phyloP scores from a whole-genome alignment of 108 stramenopile species.

The Cylindrotheca fusiformis region DNA sequence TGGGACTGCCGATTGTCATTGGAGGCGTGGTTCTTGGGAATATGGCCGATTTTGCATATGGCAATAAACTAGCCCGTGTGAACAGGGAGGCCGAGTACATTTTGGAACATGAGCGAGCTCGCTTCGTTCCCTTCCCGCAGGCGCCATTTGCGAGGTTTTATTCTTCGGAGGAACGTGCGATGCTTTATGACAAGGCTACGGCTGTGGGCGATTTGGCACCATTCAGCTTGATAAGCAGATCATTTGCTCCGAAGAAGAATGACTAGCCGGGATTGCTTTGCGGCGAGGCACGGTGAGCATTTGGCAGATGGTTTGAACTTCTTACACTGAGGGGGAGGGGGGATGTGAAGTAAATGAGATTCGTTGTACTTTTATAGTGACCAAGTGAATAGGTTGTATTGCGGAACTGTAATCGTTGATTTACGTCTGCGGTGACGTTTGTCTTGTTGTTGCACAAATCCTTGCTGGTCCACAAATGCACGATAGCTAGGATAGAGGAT shows the following conservation, averaged over 20 bases:
- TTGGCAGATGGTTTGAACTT: no score
- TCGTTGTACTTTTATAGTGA: no score
- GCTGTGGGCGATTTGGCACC: slow-evolving; percentile 43
- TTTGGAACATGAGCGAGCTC: slow-evolving; percentile 46
- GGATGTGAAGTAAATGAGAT: no score
- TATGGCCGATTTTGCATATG: slow-evolving; percentile 59
- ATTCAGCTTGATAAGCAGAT: slow-evolving; percentile 23
- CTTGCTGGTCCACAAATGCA: no score
- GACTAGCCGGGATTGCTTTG: not conserved
- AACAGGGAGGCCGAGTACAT: slow-evolving; percentile 57
- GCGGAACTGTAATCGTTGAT: no score
- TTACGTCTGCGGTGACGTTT: no score
- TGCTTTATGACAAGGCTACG: slow-evolving; percentile 38
- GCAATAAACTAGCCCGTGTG: slow-evolving; percentile 53
- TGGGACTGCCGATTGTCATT: slow-evolving; percentile 40
- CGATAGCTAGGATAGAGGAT: no score
- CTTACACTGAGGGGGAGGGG: no score
- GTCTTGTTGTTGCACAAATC: no score
- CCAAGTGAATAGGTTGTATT: no score
- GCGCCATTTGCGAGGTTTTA: slow-evolving; percentile 54
- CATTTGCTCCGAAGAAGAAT: slow-evolving; percentile 11
- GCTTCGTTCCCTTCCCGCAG: slow-evolving; percentile 49
- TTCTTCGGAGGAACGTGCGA: slow-evolving; percentile 33
- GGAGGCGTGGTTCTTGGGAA: slow-evolving; percentile 52
- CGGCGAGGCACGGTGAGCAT: no score